Evolutionary conservation across 2,329 filamentous ascomycete genomes (phyloP).

Genomic region (Geosmithia flava): DNA sequence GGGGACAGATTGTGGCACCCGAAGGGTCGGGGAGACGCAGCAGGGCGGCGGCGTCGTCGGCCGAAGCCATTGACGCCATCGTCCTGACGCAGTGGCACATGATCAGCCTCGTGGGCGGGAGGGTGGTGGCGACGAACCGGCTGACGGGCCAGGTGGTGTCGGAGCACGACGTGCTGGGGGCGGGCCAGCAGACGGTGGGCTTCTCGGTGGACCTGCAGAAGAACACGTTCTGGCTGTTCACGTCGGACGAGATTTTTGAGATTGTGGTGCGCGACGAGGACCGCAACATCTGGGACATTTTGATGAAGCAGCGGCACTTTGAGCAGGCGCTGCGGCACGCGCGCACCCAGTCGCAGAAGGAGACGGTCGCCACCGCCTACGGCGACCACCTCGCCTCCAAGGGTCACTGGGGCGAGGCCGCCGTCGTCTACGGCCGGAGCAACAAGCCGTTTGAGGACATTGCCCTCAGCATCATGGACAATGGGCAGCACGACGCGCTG

Average conservation of each 20-base stretch:
- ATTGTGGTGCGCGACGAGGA: constrained; percentile 85
- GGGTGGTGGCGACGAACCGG: constrained; percentile 75
- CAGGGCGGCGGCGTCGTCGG: constrained; percentile 25
- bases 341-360: constrained; percentile 66
- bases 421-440: constrained; percentile 83
- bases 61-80: constrained; percentile 68
- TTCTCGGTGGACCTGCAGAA: constrained; percentile 85
- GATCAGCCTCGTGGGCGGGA: constrained; percentile 67
- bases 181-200: constrained; percentile 68
- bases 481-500: constrained; percentile 78
- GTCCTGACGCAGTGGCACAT: constrained; percentile 91
- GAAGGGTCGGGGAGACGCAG: constrained; percentile 55
- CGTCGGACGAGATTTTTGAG: constrained; percentile 81
- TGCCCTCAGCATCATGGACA: constrained; percentile 80
- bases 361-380: constrained; percentile 82
- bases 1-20: constrained; percentile 57
- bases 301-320: constrained; percentile 78
- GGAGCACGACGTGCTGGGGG: constrained; percentile 74
- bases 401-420: constrained; percentile 75
- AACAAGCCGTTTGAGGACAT: constrained; percentile 97
- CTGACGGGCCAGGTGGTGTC: constrained; percentile 78
- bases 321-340: constrained; percentile 81
- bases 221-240: constrained; percentile 97
- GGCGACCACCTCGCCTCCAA: constrained; percentile 79
- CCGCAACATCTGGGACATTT: constrained; percentile 87